Evolutionary conservation across 345 rosid genomes (phyloP), one percentile per base, ranked within the genome.

Genomic region (Brassica nigra): DNA sequence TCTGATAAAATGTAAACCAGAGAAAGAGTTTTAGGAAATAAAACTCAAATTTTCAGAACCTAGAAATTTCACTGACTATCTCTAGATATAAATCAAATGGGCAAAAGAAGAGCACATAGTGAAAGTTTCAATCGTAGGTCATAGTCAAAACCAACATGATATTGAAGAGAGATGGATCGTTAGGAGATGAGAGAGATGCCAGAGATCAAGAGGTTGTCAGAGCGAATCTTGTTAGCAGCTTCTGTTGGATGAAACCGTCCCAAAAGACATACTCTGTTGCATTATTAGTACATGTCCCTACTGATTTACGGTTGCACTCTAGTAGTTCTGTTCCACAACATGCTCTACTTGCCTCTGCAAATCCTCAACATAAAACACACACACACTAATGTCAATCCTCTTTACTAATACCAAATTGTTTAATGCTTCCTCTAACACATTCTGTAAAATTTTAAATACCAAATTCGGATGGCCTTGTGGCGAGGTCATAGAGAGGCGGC

Each of bases 241-340:
- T 94, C 97, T 0, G 97, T 81, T 8, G 98, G 98, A 78, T 94
- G 98, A 74, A 92, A 92, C 97, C 97, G 39, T 92, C 97, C 98
- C 98, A 91, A 70, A 94, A 94, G 66, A 94, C 97, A 68, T 94
- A 92, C 69, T 90, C 81, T 2, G 91, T 68, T 10, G 97, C 98
- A 73, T 94, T 23, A 23, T 23, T 92, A 8, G 77, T 83, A 76
- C 98, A 90, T 8, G 98, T 91, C 74, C 97, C 97, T 47, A 81
- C 62, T 34, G 97, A 90, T 72, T 90, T 72, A 5, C 83, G 86
- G 76, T 94, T 94, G 70, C 98, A 94, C 66, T 94, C 98, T 57
- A 92, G 44, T 73, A 94, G 33, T 9, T 97, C 95, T 8, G 95
- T 92, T 20, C 98, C 98, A 36, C 98, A 94, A 30, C 98, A 94